Evolutionary conservation across 2,329 filamentous ascomycete species (phyloP), one percentile per base, ranked within the genome.

Genomic region (Trichophyton equinum): DNA sequence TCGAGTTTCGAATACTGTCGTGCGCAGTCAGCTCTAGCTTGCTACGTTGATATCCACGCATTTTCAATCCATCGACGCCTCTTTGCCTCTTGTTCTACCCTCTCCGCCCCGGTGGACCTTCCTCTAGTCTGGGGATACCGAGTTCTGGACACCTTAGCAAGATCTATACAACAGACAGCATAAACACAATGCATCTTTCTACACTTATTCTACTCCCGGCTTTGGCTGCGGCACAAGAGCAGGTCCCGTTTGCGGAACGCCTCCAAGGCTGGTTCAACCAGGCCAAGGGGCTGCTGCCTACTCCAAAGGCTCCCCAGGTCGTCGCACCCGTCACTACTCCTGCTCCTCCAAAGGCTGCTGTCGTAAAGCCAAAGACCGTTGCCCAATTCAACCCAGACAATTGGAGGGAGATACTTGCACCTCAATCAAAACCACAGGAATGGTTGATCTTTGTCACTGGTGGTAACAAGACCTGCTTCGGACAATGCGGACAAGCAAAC

Each of bases 121-220:
- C 15, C 5, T 27, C n/a, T 33, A 27, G 22, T 33, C 25, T n/a
- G 27, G 22, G 20, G 13, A n/a, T n/a, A 25, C 49, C 49, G 13
- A 20, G 22, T 53, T 53, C 22, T 30, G 27, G 49, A 53, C 49
- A 53, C 49, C 22, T 53, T 53, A 53, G 22, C n/a, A n/a, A 44
- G 15, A 30, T 53, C 49, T 15, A 53, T 13, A 27, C 13, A 3
- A 33, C 4, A 53, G 5, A 53, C 9, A 53, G 8, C 22, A 53
- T 15, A 53, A 30, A 15, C 57, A 62, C 46, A 61, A 66, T 66
- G 65, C 65, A 64, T 62, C 53, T 66, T 33, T 62, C 65, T 30
- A 64, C 75, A 68, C 62, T 70, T 59, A 68, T 97, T 87, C 76
- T 95, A 81, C 75, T 87, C 84, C 67, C 91, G 90, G 58, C 86